These are phyloP conservation scores for Rhodomyrtus psidioides DNA, from an alignment of 441 rosid genomes.

Conservation along the genomic window DNA sequence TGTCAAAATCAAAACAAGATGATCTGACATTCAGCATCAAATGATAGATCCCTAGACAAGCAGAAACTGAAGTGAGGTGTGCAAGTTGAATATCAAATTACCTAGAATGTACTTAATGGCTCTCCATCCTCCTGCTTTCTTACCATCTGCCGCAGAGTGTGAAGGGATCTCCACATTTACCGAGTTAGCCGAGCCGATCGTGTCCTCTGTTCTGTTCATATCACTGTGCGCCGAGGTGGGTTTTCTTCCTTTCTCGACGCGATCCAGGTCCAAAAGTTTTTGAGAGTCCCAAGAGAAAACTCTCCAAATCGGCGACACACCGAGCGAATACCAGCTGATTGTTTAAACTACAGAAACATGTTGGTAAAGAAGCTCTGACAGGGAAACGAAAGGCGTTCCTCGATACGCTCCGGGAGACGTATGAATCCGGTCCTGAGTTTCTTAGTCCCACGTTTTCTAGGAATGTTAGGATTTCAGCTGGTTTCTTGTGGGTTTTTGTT, in stretches of 20 bases:
- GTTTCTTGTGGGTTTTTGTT: not conserved
- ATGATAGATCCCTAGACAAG: not conserved
- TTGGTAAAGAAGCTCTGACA: not conserved
- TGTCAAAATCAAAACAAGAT: slow-evolving; percentile 6
- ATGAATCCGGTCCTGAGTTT: not conserved
- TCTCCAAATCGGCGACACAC: not conserved
- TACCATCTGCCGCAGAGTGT: not conserved
- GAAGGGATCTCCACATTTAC: not conserved
- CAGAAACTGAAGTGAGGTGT: not conserved
- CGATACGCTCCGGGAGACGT: not conserved
- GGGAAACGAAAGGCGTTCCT: not conserved
- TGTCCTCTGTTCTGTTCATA: not conserved
- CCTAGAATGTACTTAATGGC: not conserved
- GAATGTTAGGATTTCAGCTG: not conserved
- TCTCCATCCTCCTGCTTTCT: not conserved
- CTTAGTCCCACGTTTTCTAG: not conserved
- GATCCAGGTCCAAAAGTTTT: not conserved
- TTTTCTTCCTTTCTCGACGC: not conserved
- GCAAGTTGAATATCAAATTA: not conserved
- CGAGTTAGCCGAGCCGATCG: not conserved
- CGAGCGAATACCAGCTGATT: not conserved
- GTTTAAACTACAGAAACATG: not conserved
- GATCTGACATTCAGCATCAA: not conserved
- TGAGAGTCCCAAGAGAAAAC: not conserved
- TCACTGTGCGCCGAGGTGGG: not conserved